phyloP scores from a whole-genome alignment of 495 filamentous ascomycete species.

The Elaphomyces granulatus region DNA sequence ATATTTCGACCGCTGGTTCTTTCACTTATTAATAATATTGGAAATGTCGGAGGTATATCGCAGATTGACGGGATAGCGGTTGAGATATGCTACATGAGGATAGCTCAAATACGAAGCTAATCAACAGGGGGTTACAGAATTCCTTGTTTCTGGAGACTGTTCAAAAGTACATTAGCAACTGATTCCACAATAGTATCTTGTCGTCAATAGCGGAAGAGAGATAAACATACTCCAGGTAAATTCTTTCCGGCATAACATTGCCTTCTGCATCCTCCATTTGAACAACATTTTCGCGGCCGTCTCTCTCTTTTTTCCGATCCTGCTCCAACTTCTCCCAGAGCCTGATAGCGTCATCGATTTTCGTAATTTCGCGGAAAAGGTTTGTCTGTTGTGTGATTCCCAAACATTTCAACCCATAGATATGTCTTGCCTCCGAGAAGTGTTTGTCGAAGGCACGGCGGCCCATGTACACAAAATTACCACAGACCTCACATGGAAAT shows the following conservation, averaged over 20 bases:
- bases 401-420: conserved; percentile 83
- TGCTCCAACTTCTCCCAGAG: conserved; percentile 89
- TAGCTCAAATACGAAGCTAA: conserved; percentile 1
- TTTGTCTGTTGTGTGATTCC: conserved; percentile 79
- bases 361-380: conserved; percentile 86
- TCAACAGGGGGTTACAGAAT: conserved; percentile 23
- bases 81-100: too few species aligned
- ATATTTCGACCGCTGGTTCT: too few species aligned
- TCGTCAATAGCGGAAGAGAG: conserved; percentile 2
- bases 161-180: conserved; percentile 15
- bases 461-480: conserved; percentile 96
- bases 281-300: conserved; percentile 65
- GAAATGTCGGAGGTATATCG: too few species aligned
- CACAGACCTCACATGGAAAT: conserved; percentile 90
- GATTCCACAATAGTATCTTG: too few species aligned
- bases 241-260: conserved; percentile 97
- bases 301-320: conserved; percentile 66
- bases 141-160: conserved; percentile 42
- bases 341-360: conserved; percentile 71
- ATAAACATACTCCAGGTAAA: conserved; percentile 62
- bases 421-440: conserved; percentile 84
- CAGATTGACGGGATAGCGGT: too few species aligned
- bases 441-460: conserved; percentile 95
- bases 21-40: too few species aligned
- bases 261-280: conserved; percentile 98